These are phyloP conservation scores for Neofusicoccum cordaticola DNA, from an alignment of 2,329 filamentous ascomycete species.

Conservation along the genomic window DNA sequence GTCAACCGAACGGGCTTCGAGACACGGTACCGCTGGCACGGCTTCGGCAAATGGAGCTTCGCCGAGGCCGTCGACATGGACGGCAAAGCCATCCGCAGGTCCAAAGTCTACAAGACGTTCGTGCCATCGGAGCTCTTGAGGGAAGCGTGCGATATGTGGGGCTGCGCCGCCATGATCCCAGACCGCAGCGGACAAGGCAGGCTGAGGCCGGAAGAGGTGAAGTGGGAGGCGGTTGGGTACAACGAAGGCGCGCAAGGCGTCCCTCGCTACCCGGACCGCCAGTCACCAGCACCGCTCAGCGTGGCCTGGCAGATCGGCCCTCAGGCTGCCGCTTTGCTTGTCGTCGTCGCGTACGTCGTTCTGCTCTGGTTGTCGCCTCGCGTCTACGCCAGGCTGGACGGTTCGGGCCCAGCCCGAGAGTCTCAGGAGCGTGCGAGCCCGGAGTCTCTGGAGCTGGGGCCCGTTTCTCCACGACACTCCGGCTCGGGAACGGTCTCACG, in stretches of 20 bases:
- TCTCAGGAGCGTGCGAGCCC: too few species aligned
- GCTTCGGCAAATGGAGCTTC: background rate
- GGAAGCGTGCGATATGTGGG: background rate
- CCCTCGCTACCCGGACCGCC: background rate
- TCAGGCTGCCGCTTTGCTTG: background rate
- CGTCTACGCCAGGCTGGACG: too few species aligned
- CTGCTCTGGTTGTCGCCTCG: too few species aligned
- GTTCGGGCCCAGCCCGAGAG: too few species aligned
- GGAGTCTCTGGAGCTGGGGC: too few species aligned
- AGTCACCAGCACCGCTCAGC: background rate
- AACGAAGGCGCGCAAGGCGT: background rate
- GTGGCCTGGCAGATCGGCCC: background rate
- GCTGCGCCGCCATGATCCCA: background rate
- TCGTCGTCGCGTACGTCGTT: too few species aligned
- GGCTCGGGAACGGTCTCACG: too few species aligned
- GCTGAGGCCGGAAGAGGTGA: background rate
- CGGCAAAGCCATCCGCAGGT: slow-evolving; percentile 1
- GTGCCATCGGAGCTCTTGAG: background rate
- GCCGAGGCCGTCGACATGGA: slow-evolving; percentile 4
- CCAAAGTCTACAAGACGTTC: background rate
- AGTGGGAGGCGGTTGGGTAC: background rate
- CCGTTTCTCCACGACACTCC: too few species aligned
- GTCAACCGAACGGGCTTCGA: background rate
- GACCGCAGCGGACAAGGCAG: background rate
- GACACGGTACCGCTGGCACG: background rate